A percentile compares a stretch with the other conserved stretches of the same genome.
These are phyloP conservation scores for Thelonectria blattea DNA, from an alignment of 2,329 filamentous ascomycete species.

Conservation along the genomic window DNA sequence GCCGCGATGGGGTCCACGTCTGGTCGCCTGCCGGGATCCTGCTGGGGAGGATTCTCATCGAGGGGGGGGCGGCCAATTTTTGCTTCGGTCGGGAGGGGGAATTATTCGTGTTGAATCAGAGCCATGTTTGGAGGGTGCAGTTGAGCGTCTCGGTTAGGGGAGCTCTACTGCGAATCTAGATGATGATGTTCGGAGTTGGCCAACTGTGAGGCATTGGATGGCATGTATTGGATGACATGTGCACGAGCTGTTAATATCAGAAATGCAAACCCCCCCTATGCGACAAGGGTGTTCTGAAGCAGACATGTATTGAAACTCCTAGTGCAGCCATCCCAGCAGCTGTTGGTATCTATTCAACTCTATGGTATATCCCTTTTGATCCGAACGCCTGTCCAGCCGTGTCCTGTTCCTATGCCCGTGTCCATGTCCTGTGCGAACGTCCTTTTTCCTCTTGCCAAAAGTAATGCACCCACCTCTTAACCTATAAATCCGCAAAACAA, in stretches of 20 bases:
- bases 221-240: no score
- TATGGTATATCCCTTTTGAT: background rate
- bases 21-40: slow-evolving; percentile 54
- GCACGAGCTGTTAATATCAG: no score
- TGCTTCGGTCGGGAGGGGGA: slow-evolving; percentile 52
- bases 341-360: background rate
- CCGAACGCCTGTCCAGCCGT: background rate
- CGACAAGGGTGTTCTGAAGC: background rate
- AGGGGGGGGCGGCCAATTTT: slow-evolving; percentile 53
- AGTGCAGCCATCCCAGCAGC: background rate
- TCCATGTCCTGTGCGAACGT: background rate
- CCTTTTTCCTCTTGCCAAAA: background rate
- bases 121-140: slow-evolving; percentile 47
- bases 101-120: slow-evolving; percentile 56
- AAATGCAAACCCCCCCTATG: background rate
- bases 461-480: background rate
- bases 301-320: background rate
- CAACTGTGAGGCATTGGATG: no score
- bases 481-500: no score
- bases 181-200: no score
- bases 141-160: slow-evolving; percentile 22
- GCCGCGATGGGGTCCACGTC: slow-evolving; percentile 55
- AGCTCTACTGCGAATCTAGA: slow-evolving; percentile 25
- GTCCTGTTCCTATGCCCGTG: background rate
- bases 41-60: slow-evolving; percentile 51